A percentile compares a stretch with the other conserved stretches of the same genome.
Conservation (phyloP, 2,329 filamentous ascomycete species). For the Colletotrichum aenigma region DNA sequence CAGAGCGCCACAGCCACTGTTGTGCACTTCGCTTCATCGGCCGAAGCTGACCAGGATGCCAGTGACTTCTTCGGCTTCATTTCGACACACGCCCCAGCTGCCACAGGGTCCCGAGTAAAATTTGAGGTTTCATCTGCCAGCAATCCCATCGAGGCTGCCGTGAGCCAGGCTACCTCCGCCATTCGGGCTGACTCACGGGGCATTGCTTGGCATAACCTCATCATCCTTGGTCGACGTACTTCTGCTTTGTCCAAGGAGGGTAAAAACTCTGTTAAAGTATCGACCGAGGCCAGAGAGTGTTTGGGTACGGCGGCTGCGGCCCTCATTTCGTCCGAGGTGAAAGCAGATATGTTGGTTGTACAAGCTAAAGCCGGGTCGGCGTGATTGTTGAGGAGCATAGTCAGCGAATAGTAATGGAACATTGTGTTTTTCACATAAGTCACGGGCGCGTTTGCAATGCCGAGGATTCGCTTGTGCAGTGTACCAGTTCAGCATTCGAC, state of each 20-base stretch:
- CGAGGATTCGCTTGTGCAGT: not conserved
- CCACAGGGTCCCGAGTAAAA: constrained; percentile 25
- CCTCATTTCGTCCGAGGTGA: constrained; percentile 23
- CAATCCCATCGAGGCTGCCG: not conserved
- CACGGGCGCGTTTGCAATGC: not conserved
- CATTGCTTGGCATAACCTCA: constrained; percentile 26
- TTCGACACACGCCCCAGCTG: constrained; percentile 23
- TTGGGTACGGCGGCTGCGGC: constrained; percentile 22
- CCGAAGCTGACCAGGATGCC: constrained; percentile 20
- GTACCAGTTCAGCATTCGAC: not conserved
- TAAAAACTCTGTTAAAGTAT: not conserved
- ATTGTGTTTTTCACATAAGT: not conserved
- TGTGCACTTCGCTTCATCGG: constrained; percentile 45
- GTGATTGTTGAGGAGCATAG: not conserved
- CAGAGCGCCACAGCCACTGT: constrained; percentile 80
- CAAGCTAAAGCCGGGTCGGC: constrained; percentile 8
- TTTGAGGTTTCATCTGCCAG: constrained; percentile 19
- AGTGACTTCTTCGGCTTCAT: constrained; percentile 29
- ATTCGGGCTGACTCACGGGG: constrained; percentile 6
- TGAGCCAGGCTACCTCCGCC: constrained; percentile 6
- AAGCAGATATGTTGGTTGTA: constrained; percentile 32
- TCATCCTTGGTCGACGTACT: constrained; percentile 29
- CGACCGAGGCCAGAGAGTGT: constrained; percentile 30
- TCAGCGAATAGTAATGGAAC: not conserved
- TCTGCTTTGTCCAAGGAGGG: constrained; percentile 4